phyloP scores from a whole-genome alignment of 2,329 filamentous ascomycete genomes.

The Ceratocystiopsis minuta region DNA sequence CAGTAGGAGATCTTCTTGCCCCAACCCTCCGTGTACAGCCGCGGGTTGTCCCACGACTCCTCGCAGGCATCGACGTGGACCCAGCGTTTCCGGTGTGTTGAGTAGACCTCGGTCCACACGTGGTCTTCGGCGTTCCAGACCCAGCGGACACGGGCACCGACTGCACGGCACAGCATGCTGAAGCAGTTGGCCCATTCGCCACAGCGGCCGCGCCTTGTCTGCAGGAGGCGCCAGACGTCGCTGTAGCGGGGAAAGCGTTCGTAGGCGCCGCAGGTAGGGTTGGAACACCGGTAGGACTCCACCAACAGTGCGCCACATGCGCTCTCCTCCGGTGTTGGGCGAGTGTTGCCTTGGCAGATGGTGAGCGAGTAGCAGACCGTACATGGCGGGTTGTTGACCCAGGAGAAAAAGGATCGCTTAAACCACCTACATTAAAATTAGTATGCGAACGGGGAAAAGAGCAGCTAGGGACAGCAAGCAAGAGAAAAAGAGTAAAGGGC shows the following conservation, averaged over 20 bases:
- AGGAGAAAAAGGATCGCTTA: conserved; percentile 84
- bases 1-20: conserved; percentile 93
- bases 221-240: conserved; percentile 81
- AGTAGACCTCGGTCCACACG: conserved; percentile 96
- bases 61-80: conserved; percentile 94
- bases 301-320: conserved; percentile 76
- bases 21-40: conserved; percentile 88
- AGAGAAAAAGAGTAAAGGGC: neutral
- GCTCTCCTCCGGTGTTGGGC: conserved; percentile 73
- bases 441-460: conserved; percentile 8
- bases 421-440: conserved; percentile 52
- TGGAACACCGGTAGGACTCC: conserved; percentile 78
- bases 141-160: conserved; percentile 84
- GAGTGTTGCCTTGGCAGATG: conserved; percentile 63
- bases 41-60: conserved; percentile 85
- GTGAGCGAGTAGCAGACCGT: conserved; percentile 67
- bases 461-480: neutral
- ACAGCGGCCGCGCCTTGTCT: conserved; percentile 68
- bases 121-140: conserved; percentile 97
- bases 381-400: conserved; percentile 90
- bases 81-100: conserved; percentile 83
- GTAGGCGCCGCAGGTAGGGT: conserved; percentile 52
- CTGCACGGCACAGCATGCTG: conserved; percentile 88
- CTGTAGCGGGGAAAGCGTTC: conserved; percentile 85
- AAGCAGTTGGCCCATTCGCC: conserved; percentile 99